A percentile compares a stretch with the other conserved stretches of the same genome.
phyloP scores from a whole-genome alignment of 2,329 filamentous ascomycete genomes.

The Nigrospora osmanthi region DNA sequence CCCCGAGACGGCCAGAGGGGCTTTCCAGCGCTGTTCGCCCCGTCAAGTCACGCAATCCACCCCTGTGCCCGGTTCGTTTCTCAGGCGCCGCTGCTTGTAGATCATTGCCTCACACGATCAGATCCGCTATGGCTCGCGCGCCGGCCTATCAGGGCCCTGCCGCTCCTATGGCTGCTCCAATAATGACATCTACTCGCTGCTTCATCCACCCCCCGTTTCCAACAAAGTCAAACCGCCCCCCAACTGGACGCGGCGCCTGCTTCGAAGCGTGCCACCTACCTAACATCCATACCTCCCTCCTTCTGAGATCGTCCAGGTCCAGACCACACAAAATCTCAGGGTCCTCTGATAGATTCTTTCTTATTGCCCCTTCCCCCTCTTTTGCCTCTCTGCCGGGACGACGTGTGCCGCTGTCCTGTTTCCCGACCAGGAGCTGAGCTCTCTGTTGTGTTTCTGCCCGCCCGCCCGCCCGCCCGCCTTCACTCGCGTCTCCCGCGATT shows the following conservation, averaged over 20 bases:
- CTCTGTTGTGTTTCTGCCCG: too few relatives aligned
- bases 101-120: constrained; percentile 1
- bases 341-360: not conserved
- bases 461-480: too few relatives aligned
- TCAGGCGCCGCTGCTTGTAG: not conserved
- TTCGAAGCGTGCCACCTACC: not conserved
- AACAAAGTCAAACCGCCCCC: not conserved
- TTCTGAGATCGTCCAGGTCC: not conserved
- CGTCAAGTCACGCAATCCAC: not conserved
- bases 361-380: not conserved
- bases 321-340: constrained; percentile 1
- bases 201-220: not conserved
- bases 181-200: constrained; percentile 1
- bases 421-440: not conserved
- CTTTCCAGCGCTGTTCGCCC: too few relatives aligned
- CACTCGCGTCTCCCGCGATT: too few relatives aligned
- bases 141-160: not conserved
- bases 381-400: not conserved
- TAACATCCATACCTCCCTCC: not conserved
- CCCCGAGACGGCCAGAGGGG: too few relatives aligned
- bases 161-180: not conserved
- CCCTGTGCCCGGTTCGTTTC: constrained; percentile 1
- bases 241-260: too few relatives aligned
- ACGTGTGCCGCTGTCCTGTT: not conserved
- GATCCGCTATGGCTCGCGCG: not conserved